Evolutionary conservation across 768 basidiomycete genomes (phyloP), one percentile per base, ranked within the genome.

Genomic region (Stropharia rugosoannulata): DNA sequence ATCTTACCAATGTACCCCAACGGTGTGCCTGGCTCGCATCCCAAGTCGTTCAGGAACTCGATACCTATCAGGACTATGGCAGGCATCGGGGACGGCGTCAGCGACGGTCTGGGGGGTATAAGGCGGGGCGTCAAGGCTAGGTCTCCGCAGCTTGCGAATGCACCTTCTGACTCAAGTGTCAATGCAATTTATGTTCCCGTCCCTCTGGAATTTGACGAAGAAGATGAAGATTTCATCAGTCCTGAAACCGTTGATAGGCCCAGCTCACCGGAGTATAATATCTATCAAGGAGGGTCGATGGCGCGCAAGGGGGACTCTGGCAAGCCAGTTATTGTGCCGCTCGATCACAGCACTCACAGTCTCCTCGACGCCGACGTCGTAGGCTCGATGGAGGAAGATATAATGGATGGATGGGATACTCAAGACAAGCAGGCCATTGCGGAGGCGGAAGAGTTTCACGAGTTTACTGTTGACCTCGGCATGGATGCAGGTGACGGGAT

Each of bases 1-100:
- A 78, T 83, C 32, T 77, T 94, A 1, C 93, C 93, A 0, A 90
- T 91, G 83, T 77, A 88, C 37, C 93, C 92, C 0, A 95, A 95
- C 59, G 91, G 90, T 15, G 66, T 66, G 4, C 70, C 76, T 1
- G 69, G 75, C 12, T 61, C 73, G 19, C 55, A 55, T 4, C 73
- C 74, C 3, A 72, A 73, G 49, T 72, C 73, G 4, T 75, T 79
- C 53, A 69, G 75, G 16, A 77, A 75, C 49, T 69, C 84, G 4
- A 85, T 88, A 6, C 84, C 85, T 1, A 85, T 87, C 19, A 73
- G 83, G 5, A 75, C 73, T 12, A 76, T 84, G 54, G 74, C 82
- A 6, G 80, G 77, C 1, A 65, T 83, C 38, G 77, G 75, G 4
- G 80, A 82, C 48, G 81, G 79, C 29, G 78, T 90, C 67, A 80